Base-by-base conservation (phyloP, 116 monocot species). In the Dioscorea cayenensis region DNA sequence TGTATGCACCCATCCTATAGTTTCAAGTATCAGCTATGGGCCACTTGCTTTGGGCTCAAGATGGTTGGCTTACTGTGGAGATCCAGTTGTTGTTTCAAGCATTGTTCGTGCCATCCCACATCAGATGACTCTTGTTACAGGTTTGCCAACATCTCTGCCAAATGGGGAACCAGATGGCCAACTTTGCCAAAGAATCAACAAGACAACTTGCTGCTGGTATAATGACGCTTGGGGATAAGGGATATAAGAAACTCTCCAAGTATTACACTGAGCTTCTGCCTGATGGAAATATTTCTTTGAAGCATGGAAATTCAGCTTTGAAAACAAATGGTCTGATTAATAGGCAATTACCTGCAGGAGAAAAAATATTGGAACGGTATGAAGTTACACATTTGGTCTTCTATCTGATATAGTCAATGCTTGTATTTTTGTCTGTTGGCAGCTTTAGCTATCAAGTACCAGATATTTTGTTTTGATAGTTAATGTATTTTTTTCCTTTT, bases 121-220 rank as follows among this genome's bases (percentile, higher is more conserved):
- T 65, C 69, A 78, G 72, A 37, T 95, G 48, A 77, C 52, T 77
- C 38, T 77, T 76, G 1, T 60, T 35, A 52, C 65, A 20, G 58
- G 71, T 63, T 63, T 83, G 19, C 71, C 80, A 20, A 18, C 78
- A 25, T 68, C 75, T 81, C 58, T 70, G 72, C 64, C 83, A 8
- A 95, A 87, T 76, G 87, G 89, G n/a, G 21, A 88, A 84, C 66
- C 66, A 88, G 38, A 83, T 92, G n/a, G 85, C 85, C 55, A 79
- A 95, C 51, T 89, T 85, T 82, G 95, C 95, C 23, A 95, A 87
- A 80, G 92, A 95, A 80, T 95, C 95, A 29, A 89, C 92, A 61
- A 89, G 85, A 69, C 92, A 95, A 69, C 79, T 95, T 82, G 92
- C 95, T 36, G 77, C 79, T 82, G 87, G 95, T 68, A 82, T 95